Evolutionary conservation across 116 monocot species (phyloP).

Genomic region (Trichopus zeylanicus): DNA sequence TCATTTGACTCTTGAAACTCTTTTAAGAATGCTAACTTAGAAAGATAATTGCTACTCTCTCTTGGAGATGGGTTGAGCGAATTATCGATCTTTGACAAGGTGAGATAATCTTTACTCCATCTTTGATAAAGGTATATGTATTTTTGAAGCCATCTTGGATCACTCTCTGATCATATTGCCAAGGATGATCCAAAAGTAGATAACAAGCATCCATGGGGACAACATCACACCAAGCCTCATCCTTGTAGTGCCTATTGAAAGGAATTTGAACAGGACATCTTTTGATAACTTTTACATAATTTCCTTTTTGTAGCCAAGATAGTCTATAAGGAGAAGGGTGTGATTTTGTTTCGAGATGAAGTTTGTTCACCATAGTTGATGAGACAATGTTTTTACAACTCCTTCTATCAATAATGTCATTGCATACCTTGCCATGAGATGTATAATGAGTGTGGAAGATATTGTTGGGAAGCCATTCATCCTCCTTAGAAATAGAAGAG

Average conservation of each 20-base stretch:
- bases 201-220: conserved; percentile 1
- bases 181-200: not conserved
- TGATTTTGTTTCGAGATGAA: not conserved
- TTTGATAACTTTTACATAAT: not conserved
- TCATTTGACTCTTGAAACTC: not conserved
- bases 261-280: not conserved
- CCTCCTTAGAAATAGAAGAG: not conserved
- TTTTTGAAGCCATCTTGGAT: too few species aligned
- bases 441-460: not conserved
- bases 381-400: not conserved
- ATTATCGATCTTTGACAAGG: not conserved
- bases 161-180: not conserved
- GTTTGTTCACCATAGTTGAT: not conserved
- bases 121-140: not conserved
- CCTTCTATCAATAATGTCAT: not conserved
- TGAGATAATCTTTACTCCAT: not conserved
- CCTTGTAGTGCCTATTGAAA: not conserved
- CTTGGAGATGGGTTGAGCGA: not conserved
- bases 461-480: not conserved
- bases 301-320: not conserved
- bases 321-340: not conserved
- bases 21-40: not conserved
- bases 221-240: not conserved
- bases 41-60: too few species aligned
- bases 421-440: not conserved